Conservation (phyloP, 2,329 filamentous ascomycete genomes). For the Cladorrhinum sp. region DNA sequence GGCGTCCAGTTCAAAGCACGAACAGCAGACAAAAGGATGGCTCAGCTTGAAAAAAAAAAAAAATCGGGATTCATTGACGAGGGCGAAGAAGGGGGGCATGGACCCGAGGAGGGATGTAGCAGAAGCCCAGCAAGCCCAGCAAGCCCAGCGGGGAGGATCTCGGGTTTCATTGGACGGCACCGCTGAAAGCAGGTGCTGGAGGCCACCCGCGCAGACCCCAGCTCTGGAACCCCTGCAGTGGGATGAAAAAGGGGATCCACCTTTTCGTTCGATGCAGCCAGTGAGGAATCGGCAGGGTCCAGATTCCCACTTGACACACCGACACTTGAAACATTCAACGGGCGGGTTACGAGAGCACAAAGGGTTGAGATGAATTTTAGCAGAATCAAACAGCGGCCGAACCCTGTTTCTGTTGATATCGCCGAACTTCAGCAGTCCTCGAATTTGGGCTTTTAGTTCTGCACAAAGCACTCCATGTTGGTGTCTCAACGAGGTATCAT, state of each 20-base stretch:
- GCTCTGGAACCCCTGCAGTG: conserved; percentile 17
- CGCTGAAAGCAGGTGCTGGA: conserved; percentile 5
- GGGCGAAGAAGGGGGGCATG: conserved; percentile 6
- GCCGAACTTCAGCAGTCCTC: neutral
- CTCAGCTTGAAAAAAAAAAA: neutral
- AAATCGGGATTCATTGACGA: neutral
- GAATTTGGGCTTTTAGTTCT: neutral
- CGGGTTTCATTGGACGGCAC: conserved; percentile 19
- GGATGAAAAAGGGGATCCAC: conserved; percentile 5
- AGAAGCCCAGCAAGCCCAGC: conserved; percentile 13
- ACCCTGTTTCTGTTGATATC: neutral
- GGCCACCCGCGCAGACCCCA: conserved; percentile 8
- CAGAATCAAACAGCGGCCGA: neutral
- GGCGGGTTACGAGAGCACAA: neutral
- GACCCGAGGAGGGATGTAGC: conserved; percentile 10
- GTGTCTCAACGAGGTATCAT: neutral
- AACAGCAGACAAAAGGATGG: neutral
- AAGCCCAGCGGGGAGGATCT: conserved; percentile 9
- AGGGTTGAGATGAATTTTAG: neutral
- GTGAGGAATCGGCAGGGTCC: neutral
- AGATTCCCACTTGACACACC: neutral
- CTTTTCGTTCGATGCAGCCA: conserved; percentile 1
- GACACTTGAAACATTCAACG: conserved; percentile 13
- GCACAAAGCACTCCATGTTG: neutral
- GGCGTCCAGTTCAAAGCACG: neutral